Base-by-base conservation (phyloP, 2,329 filamentous ascomycete species). In the Paraphoma chrysanthemicola region DNA sequence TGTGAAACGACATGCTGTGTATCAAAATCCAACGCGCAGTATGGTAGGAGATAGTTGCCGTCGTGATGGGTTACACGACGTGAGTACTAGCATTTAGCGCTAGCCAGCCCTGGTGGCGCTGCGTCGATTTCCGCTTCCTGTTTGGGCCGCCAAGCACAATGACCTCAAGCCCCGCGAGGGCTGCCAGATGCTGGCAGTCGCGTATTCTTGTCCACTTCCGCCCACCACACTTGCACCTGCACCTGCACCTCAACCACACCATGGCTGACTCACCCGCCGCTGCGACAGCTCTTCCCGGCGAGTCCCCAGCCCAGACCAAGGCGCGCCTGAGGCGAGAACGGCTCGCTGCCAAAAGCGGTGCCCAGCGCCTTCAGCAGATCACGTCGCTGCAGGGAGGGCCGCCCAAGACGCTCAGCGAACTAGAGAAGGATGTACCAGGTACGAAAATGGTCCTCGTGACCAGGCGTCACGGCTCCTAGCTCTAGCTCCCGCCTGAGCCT, bases 291-390 rank as follows among this genome's bases (percentile, higher is more conserved):
- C 29, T 59, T 3, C 59, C 67, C 7, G 59, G 49, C 43, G 73
- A 76, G 56, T 79, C 80, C 7, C 76, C 80, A 2, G 78, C 77
- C 10, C 81, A 83, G 67, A 68, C 76, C 55, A 88, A 92, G 77
- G 88, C 89, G 38, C 87, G 90, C 45, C 82, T 92, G 55, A 89
- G 91, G 66, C 91, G 92, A 76, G 90, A 93, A 75, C 87, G 90
- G 39, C 85, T 91, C 47, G 89, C 92, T 74, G 90, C 90, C 55
- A 94, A 93, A 48, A 88, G 89, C 57, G 91, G 89, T 54, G 85
- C 87, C 16, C 84, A 87, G 39, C 81, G 91, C 58, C 78, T 95
- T 59, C 88, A 90, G 68, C 90, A 85, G 75, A 95, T 95, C 75
- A 91, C 89, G 11, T 88, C 88, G 1, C 78, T 92, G 28, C 75